Conservation (phyloP, 176 grass and related monocot species). For the Oryza brachyantha region DNA sequence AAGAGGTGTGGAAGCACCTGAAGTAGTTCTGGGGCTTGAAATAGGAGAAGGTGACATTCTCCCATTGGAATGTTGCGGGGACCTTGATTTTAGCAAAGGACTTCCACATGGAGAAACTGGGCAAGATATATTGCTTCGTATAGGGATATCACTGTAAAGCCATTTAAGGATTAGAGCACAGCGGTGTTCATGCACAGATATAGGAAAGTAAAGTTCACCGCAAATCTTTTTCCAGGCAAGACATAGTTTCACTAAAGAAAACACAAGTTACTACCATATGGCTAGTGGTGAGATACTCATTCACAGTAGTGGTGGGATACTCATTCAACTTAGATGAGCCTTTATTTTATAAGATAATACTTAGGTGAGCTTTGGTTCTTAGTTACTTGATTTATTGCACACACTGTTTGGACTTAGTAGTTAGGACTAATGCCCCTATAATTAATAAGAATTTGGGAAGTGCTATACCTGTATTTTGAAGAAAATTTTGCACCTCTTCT, state of each 20-base stretch:
- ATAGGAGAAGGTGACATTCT: conserved; percentile 92
- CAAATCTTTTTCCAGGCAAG: neutral
- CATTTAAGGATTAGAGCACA: conserved; percentile 22
- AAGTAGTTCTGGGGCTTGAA: conserved; percentile 88
- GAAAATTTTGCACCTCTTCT: conserved; percentile 63
- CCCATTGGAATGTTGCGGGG: conserved; percentile 75
- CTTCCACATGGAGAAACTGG: conserved; percentile 98
- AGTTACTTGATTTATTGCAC: neutral
- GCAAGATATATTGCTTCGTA: conserved; percentile 90
- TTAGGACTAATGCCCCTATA: neutral
- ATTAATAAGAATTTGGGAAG: conserved; percentile 1
- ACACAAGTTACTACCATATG: neutral
- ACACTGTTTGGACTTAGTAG: neutral
- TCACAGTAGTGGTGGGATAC: neutral
- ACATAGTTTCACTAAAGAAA: neutral
- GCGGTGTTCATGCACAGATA: neutral
- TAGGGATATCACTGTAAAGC: conserved; percentile 68
- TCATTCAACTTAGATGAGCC: neutral
- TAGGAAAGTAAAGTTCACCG: neutral
- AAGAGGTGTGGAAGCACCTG: conserved; percentile 87
- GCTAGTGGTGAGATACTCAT: neutral
- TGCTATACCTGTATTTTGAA: conserved; percentile 53
- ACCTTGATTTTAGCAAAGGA: conserved; percentile 77
- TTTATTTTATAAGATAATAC: conserved; percentile 8
- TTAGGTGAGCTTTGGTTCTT: neutral